These are phyloP conservation scores for Drosera spatulata DNA, from an alignment of 179 eudicot species.

Conservation along the genomic window DNA sequence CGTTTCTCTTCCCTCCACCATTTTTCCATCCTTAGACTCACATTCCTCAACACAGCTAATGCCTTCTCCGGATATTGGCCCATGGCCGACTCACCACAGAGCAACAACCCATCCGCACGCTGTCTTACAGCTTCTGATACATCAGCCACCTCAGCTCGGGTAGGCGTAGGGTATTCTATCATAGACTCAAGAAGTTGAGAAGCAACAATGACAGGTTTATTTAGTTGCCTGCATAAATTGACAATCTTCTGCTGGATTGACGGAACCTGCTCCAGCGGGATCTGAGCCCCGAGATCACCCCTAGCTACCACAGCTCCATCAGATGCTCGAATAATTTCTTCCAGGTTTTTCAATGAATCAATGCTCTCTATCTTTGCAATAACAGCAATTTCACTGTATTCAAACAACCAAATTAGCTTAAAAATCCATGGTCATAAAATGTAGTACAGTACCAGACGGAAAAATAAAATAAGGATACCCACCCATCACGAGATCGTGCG, in stretches of 20 bases:
- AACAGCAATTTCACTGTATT: constrained; percentile 50
- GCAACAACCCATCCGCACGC: constrained; percentile 79
- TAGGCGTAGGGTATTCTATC: constrained; percentile 91
- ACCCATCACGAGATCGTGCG: constrained; percentile 64
- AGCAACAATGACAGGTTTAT: constrained; percentile 82
- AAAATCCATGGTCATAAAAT: not conserved
- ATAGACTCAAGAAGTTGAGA: constrained; percentile 83
- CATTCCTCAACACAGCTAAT: constrained; percentile 72
- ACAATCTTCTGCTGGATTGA: constrained; percentile 73
- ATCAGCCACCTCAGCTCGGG: constrained; percentile 92
- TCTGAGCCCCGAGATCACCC: constrained; percentile 93
- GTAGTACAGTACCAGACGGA: not conserved
- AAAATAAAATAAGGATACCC: constrained; percentile 5
- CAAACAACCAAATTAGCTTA: not conserved
- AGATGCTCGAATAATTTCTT: constrained; percentile 70
- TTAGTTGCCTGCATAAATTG: constrained; percentile 58
- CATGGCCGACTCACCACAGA: constrained; percentile 93
- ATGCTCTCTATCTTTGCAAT: constrained; percentile 85
- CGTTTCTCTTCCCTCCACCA: constrained; percentile 94
- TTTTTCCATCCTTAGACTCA: constrained; percentile 73
- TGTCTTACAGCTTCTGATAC: constrained; percentile 90
- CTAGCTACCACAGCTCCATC: constrained; percentile 95
- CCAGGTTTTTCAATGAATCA: constrained; percentile 68
- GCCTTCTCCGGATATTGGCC: constrained; percentile 85
- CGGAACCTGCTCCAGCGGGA: constrained; percentile 87